Evolutionary conservation across 2,329 filamentous ascomycete species (phyloP).

Genomic region (Fusarium piperis): DNA sequence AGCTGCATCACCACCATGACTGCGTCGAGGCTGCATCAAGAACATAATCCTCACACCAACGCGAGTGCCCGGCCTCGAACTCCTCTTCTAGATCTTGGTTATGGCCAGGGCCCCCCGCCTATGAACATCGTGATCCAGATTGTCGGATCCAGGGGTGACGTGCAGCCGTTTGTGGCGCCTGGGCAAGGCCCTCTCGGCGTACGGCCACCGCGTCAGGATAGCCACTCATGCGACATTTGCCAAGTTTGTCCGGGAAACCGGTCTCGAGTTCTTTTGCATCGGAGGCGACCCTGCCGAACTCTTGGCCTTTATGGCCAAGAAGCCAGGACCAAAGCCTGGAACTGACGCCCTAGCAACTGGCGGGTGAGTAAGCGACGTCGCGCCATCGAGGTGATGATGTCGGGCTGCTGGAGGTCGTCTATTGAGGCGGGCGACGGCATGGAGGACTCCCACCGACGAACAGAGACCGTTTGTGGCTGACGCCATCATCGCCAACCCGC

Average conservation of each 20-base stretch:
- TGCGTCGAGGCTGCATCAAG: background rate
- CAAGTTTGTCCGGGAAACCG: conserved; percentile 73
- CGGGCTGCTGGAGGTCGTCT: conserved; percentile 88
- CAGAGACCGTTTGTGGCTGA: conserved; percentile 81
- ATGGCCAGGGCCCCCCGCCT: conserved; percentile 65
- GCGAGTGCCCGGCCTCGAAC: background rate
- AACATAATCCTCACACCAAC: background rate
- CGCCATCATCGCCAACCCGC: conserved; percentile 81
- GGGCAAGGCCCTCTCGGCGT: conserved; percentile 70
- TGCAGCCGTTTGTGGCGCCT: conserved; percentile 79
- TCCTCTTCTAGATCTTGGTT: conserved; percentile 72
- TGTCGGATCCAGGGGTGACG: conserved; percentile 78
- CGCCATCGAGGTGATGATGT: conserved; percentile 80
- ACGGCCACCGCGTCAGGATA: conserved; percentile 77
- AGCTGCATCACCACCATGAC: background rate
- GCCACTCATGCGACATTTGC: conserved; percentile 78
- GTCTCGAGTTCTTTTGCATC: conserved; percentile 79
- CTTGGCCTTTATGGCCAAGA: conserved; percentile 93
- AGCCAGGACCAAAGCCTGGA: conserved; percentile 85
- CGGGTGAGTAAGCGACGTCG: conserved; percentile 76
- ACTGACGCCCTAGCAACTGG: conserved; percentile 80
- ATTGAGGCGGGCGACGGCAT: conserved; percentile 79
- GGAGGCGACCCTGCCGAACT: conserved; percentile 78
- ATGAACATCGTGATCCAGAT: conserved; percentile 80
- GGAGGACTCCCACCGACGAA: conserved; percentile 55